phyloP scores from a whole-genome alignment of 2,329 filamentous ascomycete genomes.

The Pseudophaeomoniella oleicola region DNA sequence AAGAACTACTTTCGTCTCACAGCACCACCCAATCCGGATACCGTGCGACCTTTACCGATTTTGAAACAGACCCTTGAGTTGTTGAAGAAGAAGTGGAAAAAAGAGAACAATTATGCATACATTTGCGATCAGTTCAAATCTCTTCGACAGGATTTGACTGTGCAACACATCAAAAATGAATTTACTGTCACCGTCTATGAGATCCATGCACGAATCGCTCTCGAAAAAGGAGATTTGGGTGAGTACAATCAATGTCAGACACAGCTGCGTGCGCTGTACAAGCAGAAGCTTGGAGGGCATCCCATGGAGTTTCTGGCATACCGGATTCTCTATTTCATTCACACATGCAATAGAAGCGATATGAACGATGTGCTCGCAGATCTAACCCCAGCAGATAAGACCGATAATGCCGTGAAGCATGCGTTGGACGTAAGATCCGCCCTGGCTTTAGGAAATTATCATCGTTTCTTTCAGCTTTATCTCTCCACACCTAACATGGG shows the following conservation, averaged over 20 bases:
- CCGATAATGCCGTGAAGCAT: conserved; percentile 71
- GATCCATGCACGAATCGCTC: conserved; percentile 88
- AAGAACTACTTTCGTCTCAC: conserved; percentile 94
- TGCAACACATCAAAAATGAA: conserved; percentile 91
- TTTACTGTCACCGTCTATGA: conserved; percentile 96
- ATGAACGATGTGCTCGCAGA: conserved; percentile 97
- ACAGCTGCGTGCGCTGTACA: conserved; percentile 84
- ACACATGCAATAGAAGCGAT: conserved; percentile 94
- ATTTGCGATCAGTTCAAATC: conserved; percentile 99
- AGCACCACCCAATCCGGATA: conserved; percentile 71
- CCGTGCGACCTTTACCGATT: conserved; percentile 70
- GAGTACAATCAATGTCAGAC: conserved; percentile 99
- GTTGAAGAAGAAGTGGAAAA: conserved; percentile 87
- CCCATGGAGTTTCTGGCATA: conserved; percentile 96
- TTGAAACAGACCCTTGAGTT: conserved; percentile 74
- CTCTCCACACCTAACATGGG: conserved; percentile 93
- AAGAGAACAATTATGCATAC: conserved; percentile 87
- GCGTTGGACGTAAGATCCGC: conserved; percentile 83
- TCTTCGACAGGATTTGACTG: conserved; percentile 90
- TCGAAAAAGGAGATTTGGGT: conserved; percentile 98
- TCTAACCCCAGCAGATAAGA: conserved; percentile 96
- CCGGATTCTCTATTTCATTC: conserved; percentile 98
- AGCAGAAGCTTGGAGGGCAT: conserved; percentile 73
- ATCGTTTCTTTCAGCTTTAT: conserved; percentile 95
- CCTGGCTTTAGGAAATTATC: conserved; percentile 86